Evolutionary conservation across 2,329 filamentous ascomycete species (phyloP).

Genomic region (Triangularia verruculosa): DNA sequence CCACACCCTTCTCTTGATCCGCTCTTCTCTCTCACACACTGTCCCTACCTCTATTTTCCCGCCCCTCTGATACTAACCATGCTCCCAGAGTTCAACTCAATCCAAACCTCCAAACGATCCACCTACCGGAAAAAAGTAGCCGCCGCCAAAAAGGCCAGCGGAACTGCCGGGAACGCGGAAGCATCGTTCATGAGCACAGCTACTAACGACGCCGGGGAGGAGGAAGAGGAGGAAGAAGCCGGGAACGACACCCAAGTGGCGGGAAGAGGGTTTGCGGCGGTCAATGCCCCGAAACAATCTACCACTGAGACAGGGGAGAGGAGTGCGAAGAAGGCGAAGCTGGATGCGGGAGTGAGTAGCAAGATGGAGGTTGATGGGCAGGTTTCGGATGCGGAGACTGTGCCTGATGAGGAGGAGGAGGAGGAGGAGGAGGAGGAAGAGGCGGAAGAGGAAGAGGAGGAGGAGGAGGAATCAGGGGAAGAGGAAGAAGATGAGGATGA

Average conservation of each 20-base stretch:
- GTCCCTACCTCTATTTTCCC: neutral
- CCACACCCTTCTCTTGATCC: no score
- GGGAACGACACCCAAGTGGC: conserved; percentile 3
- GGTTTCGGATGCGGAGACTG: conserved; percentile 49
- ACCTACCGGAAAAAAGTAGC: conserved; percentile 68
- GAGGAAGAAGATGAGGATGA: conserved; percentile 53
- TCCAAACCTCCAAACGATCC: conserved; percentile 71
- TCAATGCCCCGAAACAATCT: neutral
- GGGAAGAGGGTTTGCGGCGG: neutral
- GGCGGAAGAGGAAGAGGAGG: conserved; percentile 41
- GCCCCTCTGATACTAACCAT: neutral
- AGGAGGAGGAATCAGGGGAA: conserved; percentile 41
- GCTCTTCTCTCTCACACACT: neutral
- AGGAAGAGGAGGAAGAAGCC: conserved; percentile 22
- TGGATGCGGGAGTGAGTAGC: conserved; percentile 38
- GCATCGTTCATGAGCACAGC: conserved; percentile 34
- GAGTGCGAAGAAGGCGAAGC: conserved; percentile 39
- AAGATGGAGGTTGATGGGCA: conserved; percentile 48
- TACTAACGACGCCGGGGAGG: conserved; percentile 30
- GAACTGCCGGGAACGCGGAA: conserved; percentile 23
- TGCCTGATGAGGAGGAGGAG: conserved; percentile 42
- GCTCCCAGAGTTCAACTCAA: conserved; percentile 65
- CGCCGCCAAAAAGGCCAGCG: conserved; percentile 53
- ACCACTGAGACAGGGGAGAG: conserved; percentile 21
- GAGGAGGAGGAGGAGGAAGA: conserved; percentile 45